Evolutionary conservation across 1,284 basidiomycete species (phyloP), one percentile per base, ranked within the genome.

Genomic region (Ceratobasidium sp.): DNA sequence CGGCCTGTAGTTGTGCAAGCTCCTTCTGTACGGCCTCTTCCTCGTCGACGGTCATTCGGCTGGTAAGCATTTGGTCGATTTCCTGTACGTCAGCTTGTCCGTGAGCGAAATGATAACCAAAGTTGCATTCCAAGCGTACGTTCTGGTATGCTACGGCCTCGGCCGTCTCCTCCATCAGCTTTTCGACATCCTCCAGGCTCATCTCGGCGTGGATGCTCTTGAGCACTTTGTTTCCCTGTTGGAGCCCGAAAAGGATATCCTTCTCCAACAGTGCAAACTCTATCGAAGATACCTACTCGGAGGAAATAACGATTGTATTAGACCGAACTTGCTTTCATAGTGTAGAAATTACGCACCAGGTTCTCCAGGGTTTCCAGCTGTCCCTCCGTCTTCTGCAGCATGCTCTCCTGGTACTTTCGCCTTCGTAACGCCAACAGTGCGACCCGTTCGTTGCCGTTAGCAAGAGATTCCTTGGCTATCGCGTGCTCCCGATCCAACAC

Each of bases 261-360:
- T 95, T 92, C 85, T 99, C 95, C 59, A 99, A 92, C 77, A 97
- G 89, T 0, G 97, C 96, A 87, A 98, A 99, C 84, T 99, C 97
- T 82, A 99, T 98, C 0, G 93, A 95, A 8, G 94, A 94, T 5
- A 98, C 96, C 96, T 98, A 82, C 6, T 52, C 35, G 35, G 46
- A n/a, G 52, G n/a, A 23, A 33, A 44, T 35, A 30, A 66, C 66
- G 12, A 55, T 57, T n/a, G n/a, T n/a, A n/a, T n/a, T n/a, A n/a
- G n/a, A n/a, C n/a, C n/a, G n/a, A n/a, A n/a, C n/a, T n/a, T n/a
- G n/a, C n/a, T n/a, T n/a, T n/a, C n/a, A n/a, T n/a, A n/a, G n/a
- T n/a, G n/a, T n/a, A n/a, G n/a, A n/a, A n/a, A n/a, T 57, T 7
- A 86, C 93, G 80, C 80, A 97, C 97, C 62, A 99, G 87, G 80